These are phyloP conservation scores for Sequoiadendron giganteum DNA, from an alignment of 75 land plant genomes.

Conservation along the genomic window DNA sequence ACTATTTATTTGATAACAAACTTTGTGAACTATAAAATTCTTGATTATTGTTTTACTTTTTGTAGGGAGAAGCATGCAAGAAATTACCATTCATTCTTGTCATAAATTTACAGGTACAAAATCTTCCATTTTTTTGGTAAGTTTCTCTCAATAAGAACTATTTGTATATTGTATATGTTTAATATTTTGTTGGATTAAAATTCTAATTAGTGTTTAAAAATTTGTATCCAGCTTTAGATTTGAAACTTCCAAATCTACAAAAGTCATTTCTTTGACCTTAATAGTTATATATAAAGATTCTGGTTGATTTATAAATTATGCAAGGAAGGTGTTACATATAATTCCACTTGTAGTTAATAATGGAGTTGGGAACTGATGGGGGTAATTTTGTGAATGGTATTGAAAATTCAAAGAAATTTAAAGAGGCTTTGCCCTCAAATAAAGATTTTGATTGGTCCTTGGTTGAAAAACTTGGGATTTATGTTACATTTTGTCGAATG, in stretches of 20 bases:
- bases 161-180: not conserved
- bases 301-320: not conserved
- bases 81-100: conserved; percentile 80
- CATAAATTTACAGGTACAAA: conserved; percentile 84
- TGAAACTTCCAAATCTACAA: not conserved
- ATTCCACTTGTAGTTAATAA: too few relatives aligned
- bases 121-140: not conserved
- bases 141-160: not conserved
- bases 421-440: too few relatives aligned
- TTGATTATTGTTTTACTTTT: conserved; percentile 14
- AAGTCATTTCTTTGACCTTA: not conserved
- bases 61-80: conserved; percentile 74
- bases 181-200: conserved; percentile 5
- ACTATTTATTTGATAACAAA: too few relatives aligned
- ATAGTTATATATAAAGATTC: not conserved
- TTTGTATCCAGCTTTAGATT: not conserved
- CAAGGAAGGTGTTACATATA: too few relatives aligned
- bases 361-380: too few relatives aligned
- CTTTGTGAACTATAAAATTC: not conserved
- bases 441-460: too few relatives aligned
- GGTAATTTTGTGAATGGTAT: too few relatives aligned
- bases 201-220: not conserved
- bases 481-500: too few relatives aligned
- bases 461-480: too few relatives aligned
- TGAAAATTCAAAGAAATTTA: too few relatives aligned